phyloP scores from a whole-genome alignment of 2,329 filamentous ascomycete species.

The Periconia macrospinosa region DNA sequence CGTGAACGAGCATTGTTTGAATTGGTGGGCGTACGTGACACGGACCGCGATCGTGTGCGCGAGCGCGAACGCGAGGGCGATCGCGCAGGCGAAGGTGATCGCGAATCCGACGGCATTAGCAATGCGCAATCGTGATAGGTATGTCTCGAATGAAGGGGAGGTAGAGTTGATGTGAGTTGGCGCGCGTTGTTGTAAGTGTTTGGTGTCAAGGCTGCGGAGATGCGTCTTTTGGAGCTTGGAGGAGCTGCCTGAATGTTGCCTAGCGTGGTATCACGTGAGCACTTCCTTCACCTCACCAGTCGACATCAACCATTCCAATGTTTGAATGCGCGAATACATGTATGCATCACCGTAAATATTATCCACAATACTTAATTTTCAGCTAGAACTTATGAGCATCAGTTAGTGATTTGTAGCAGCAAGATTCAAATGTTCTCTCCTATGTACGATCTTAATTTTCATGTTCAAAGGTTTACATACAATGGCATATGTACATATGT shows the following conservation, averaged over 20 bases:
- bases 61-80: conserved; percentile 30
- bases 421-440: too few relatives aligned
- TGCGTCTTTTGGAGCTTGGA: conserved; percentile 21
- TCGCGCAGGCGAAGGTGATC: conserved; percentile 21
- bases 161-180: neutral
- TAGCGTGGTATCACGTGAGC: conserved; percentile 16
- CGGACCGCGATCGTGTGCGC: conserved; percentile 27
- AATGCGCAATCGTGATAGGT: neutral
- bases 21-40: conserved; percentile 3
- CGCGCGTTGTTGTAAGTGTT: neutral
- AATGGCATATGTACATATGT: too few relatives aligned
- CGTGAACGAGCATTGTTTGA: conserved; percentile 26
- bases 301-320: too few relatives aligned
- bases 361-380: too few relatives aligned
- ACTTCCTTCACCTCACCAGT: conserved; percentile 6
- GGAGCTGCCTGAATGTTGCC: neutral
- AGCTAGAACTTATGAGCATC: too few relatives aligned
- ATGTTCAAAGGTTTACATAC: too few relatives aligned
- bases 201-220: conserved; percentile 1
- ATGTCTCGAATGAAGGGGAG: neutral
- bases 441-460: too few relatives aligned
- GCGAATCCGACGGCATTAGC: conserved; percentile 22
- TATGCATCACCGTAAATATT: too few relatives aligned
- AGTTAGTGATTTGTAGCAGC: too few relatives aligned
- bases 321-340: too few relatives aligned